Evolutionary conservation across 2,329 filamentous ascomycete genomes (phyloP).

Genomic region (Alternaria longipes): DNA sequence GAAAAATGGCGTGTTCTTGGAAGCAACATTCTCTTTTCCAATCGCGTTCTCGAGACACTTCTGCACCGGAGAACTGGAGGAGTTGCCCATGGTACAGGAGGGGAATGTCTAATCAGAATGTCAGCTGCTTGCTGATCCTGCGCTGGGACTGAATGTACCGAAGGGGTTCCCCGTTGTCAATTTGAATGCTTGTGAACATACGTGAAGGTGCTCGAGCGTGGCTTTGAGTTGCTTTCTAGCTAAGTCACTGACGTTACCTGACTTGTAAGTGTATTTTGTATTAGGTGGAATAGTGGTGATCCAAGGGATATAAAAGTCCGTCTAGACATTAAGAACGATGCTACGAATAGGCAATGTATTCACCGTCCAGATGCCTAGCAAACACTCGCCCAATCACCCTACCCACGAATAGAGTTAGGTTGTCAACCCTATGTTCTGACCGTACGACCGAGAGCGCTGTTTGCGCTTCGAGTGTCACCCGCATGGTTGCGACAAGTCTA

Average conservation of each 20-base stretch:
- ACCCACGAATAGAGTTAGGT: background rate
- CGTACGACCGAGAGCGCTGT: background rate
- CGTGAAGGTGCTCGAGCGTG: background rate
- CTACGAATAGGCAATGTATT: background rate
- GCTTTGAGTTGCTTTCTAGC: background rate
- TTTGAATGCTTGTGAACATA: background rate
- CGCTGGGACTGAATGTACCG: background rate
- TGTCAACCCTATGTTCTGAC: background rate
- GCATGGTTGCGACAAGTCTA: constrained; percentile 9
- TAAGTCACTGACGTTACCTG: background rate
- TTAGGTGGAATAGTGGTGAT: background rate
- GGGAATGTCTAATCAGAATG: background rate
- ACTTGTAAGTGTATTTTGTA: background rate
- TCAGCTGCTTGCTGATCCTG: background rate
- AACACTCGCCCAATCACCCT: constrained; percentile 9
- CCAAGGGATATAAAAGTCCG: background rate
- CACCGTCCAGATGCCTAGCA: background rate
- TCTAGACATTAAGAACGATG: background rate
- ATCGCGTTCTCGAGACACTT: constrained; percentile 43
- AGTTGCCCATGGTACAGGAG: constrained; percentile 41
- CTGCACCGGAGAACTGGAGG: constrained; percentile 37
- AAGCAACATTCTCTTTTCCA: constrained; percentile 34
- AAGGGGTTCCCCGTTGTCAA: background rate
- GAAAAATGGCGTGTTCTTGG: constrained; percentile 37
- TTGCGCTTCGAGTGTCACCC: constrained; percentile 1